Base-by-base conservation (phyloP, 2,329 filamentous ascomycete species). In the Ophioceras dolichostomum region DNA sequence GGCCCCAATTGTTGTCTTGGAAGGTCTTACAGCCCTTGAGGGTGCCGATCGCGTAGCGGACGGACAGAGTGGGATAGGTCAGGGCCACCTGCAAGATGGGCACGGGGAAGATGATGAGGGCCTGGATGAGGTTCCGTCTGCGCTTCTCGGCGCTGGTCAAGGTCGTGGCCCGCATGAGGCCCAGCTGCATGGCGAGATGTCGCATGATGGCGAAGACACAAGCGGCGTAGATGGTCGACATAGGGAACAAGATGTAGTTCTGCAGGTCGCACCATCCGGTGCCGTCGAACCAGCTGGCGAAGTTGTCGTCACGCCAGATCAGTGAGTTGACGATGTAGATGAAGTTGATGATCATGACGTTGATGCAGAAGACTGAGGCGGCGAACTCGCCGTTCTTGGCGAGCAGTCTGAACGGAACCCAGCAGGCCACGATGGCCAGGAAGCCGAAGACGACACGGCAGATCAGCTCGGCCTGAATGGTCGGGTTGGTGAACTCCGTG, bases 161-260 rank as follows among this genome's bases (percentile, higher is more conserved):
- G 5, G 57, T 54, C 34, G 56, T 54, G 18, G 59, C 62, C 3
- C 66, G 56, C 36, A 61, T 44, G 19, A 69, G 49, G 22, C 60
- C 61, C 37, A 76, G 61, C 46, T 70, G 68, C 27, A 58, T 50
- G 12, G 70, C 61, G 9, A 76, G 60, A 32, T 70, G 66, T 12
- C 64, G 62, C 61, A 75, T 68, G 40, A 73, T 65, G 48, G 68
- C 65, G 36, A 73, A 64, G 32, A 73, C 56, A 26, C 65, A 64
- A n/a, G 65, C 64, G 29, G 59, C 59, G 49, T 64, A 75, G 30
- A 68, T 47, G 2, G 62, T 62, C 29, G 61, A 48, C 19, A 64
- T 40, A 4, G 58, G 52, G n/a, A 47, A 52, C 16, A 37, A 34
- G 8, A 57, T 33, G 44, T 62, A 65, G 8, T 53, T 48, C 45